Percentiles rank a stretch among this genome's conserved stretches.
Conservation (phyloP, 2,329 filamentous ascomycete species). For the Fusarium mexicanum region DNA sequence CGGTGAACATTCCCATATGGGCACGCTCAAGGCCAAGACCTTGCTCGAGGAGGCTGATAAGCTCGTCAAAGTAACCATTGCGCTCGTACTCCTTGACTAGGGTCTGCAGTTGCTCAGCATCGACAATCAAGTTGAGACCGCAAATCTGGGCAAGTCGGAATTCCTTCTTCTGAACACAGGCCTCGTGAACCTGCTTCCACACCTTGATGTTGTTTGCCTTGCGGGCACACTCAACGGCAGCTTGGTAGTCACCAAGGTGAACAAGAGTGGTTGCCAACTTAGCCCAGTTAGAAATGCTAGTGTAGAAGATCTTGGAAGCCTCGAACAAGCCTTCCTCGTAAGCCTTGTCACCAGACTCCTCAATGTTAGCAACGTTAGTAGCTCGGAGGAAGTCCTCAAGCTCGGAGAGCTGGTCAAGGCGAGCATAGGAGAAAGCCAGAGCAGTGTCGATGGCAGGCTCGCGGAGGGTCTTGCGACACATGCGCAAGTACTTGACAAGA, state of each 20-base stretch:
- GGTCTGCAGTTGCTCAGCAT: slow-evolving; percentile 92
- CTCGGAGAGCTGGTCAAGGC: slow-evolving; percentile 89
- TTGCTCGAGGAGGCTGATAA: slow-evolving; percentile 93
- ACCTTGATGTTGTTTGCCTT: slow-evolving; percentile 99
- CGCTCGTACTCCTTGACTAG: slow-evolving; percentile 97
- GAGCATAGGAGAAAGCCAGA: slow-evolving; percentile 91
- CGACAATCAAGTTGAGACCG: slow-evolving; percentile 96
- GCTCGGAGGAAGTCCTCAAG: slow-evolving; percentile 95
- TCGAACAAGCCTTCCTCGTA: slow-evolving; percentile 94
- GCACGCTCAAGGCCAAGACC: slow-evolving; percentile 91
- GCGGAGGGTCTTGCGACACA: slow-evolving; percentile 96
- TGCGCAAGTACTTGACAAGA: slow-evolving; percentile 93
- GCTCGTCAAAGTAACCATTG: slow-evolving; percentile 98
- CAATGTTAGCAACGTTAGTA: slow-evolving; percentile 94
- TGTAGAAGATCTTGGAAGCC: slow-evolving; percentile 98
- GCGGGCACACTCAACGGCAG: slow-evolving; percentile 94
- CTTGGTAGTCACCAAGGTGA: slow-evolving; percentile 97
- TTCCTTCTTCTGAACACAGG: slow-evolving; percentile 96
- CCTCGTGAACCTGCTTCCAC: slow-evolving; percentile 98
- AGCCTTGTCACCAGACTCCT: slow-evolving; percentile 97
- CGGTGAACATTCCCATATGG: slow-evolving; percentile 98
- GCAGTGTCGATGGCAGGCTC: slow-evolving; percentile 94
- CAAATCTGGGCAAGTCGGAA: slow-evolving; percentile 99
- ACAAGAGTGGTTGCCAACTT: slow-evolving; percentile 98
- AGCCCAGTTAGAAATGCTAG: slow-evolving; percentile 98